Base-by-base conservation (phyloP, 306 rosid species). In the Trichosanthes cucumerina region DNA sequence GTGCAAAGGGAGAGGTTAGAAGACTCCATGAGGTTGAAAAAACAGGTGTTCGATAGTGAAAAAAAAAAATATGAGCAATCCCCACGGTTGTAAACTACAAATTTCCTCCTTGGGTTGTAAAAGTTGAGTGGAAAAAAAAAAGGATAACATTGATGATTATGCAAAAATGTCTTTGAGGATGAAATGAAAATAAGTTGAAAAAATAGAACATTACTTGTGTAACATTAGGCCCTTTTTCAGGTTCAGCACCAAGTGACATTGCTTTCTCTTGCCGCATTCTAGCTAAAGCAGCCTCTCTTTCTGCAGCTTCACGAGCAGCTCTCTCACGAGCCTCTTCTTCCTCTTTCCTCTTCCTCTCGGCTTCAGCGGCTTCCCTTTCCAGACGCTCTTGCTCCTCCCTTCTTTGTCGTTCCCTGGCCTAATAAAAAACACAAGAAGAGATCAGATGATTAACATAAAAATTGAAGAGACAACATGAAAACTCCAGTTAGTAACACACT, bases 361-460 rank as follows among this genome's bases (percentile, higher is more conserved):
- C 97, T 84, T 96, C 99, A 62, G 93, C 97, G 78, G 98, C 98
- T 85, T 96, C 99, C 89, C 96, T 91, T 79, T 88, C 93, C 59
- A 88, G 92, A 21, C 92, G 94, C 77, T 92, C 99, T 90, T 96
- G 89, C 85, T 96, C 99, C 84, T 92, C 97, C 77, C 83, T 87
- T 83, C 90, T 89, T 83, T 90, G 99, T 21, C 84, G 87, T 82
- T 96, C 99, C 90, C 99, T 96, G 50, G 97, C 97, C 98, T 96
- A 87, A 79, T 62, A 74, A 4, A 4, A 52, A 2, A 5, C 78
- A 19, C 46, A 50, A 7, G 16, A 72, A 19, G 62, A 74, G 4
- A 74, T 74, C 59, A 46, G 62, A 49, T 24, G 24, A 50, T 47
- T 8, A 49, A 74, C 28, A 74, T 74, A 46, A 74, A 50, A 50